Base-by-base conservation (phyloP, 192 early-diverging fungal genomes). In the Allomyces arbusculus region DNA sequence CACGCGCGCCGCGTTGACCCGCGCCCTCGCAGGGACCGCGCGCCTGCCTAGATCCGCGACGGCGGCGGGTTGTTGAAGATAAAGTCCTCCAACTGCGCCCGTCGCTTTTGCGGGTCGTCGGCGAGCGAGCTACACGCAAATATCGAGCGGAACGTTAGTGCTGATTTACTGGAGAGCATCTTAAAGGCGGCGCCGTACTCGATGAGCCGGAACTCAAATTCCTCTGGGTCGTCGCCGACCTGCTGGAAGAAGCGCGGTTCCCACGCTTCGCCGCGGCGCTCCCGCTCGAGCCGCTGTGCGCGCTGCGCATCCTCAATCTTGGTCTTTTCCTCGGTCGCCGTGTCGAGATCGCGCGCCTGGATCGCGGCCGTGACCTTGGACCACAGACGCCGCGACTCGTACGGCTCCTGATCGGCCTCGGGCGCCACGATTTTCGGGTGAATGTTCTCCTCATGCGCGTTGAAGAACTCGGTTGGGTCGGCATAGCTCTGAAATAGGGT, bases 341-440 rank as follows among this genome's bases (percentile, higher is more conserved):
- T 64, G 24, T 87, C 82, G 72, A 88, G 71, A 66, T 89, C 80
- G 66, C 75, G 79, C 10, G 77, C 75, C 43, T 66, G 72, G 28
- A 91, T 74, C 10, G 86, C 88, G 40, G 72, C 78, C 45, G 90
- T 92, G 12, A 92, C 80, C 58, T 85, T 71, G 64, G 77, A 77
- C 90, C 90, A 91, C 65, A 90, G 69, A 16, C 83, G 80, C 61
- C 89, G 78, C 23, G 90, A 90, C 78, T 97, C 94, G 69, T 87
- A 87, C 24, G 76, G 69, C 65, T 89, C 87, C 74, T 91, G 90
- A 50, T 86, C 80, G 0, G 72, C 77, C 24, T 84, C 83, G 10
- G 84, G 78, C 0, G 76, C 76, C 1, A 92, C 80, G 58, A 80
- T 77, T 72, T 89, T 91, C n/a, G 82, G 81, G 61, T 82, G 76